Conservation (phyloP, 441 rosid species). For the Dalechampia spathulata region DNA sequence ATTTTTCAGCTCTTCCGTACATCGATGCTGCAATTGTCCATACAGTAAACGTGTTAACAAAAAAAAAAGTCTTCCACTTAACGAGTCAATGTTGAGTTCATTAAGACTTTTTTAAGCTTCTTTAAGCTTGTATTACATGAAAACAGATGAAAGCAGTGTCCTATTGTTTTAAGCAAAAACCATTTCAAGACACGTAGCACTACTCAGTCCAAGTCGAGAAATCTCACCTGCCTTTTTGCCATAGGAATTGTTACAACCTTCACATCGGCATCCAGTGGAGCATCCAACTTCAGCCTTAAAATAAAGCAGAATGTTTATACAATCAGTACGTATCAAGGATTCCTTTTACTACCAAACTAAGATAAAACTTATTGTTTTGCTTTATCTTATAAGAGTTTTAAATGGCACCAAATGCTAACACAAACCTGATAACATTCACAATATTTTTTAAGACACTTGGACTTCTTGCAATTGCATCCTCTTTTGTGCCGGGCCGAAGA, state of each 20-base stretch:
- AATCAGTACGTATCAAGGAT: constrained; percentile 4
- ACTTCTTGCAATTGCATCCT: constrained; percentile 63
- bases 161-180: no score
- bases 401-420: background rate
- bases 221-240: constrained; percentile 37
- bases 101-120: no score
- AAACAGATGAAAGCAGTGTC: no score
- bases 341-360: no score
- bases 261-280: constrained; percentile 42
- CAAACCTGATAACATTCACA: constrained; percentile 67
- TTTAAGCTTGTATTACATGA: no score
- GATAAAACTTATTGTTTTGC: no score
- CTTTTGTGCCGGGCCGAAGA: constrained; percentile 44
- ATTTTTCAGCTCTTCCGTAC: constrained; percentile 11
- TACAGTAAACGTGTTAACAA: no score
- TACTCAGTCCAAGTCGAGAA: background rate
- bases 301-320: background rate
- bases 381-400: no score
- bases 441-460: constrained; percentile 50
- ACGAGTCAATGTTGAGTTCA: no score
- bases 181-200: no score
- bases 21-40: constrained; percentile 18
- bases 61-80: no score
- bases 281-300: constrained; percentile 49
- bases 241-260: constrained; percentile 34